Percentiles rank a stretch among this genome's conserved stretches.
Evolutionary conservation across 2,329 filamentous ascomycete genomes (phyloP).

Genomic region (Nemania serpens): DNA sequence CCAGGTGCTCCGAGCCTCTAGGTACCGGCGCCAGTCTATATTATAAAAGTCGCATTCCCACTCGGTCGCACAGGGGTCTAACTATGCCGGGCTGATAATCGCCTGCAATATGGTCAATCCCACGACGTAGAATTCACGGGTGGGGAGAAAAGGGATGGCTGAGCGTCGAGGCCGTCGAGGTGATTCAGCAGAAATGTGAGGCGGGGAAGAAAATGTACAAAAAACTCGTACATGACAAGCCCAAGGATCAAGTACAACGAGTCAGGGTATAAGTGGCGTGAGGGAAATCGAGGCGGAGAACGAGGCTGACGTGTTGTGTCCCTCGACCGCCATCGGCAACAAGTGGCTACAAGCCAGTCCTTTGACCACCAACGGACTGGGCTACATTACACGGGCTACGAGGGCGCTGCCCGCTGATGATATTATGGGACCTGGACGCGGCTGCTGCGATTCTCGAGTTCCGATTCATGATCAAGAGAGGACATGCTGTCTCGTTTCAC

Average conservation of each 20-base stretch:
- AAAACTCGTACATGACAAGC: constrained; percentile 34
- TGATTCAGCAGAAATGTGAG: constrained; percentile 46
- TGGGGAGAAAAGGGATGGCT: constrained; percentile 59
- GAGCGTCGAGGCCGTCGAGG: constrained; percentile 50
- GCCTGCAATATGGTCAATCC: constrained; percentile 60
- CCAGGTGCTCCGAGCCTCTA: background rate
- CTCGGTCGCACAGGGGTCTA: constrained; percentile 60
- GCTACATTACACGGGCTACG: constrained; percentile 55
- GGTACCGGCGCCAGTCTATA: background rate
- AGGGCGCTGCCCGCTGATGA: constrained; percentile 56
- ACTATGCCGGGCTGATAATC: constrained; percentile 53
- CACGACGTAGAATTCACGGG: no score
- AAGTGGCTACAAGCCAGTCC: constrained; percentile 61
- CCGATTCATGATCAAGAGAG: background rate
- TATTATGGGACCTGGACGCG: constrained; percentile 58
- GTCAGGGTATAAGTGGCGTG: constrained; percentile 29
- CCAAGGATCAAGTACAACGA: background rate
- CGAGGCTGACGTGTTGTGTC: constrained; percentile 42
- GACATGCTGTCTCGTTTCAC: background rate
- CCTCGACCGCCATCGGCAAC: constrained; percentile 55
- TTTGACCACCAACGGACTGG: constrained; percentile 55
- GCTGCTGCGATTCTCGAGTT: constrained; percentile 42
- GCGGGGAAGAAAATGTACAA: no score
- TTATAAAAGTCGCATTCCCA: constrained; percentile 1
- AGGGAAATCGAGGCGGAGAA: constrained; percentile 46